Conservation (phyloP, 345 rosid genomes). For the Melaleuca alternifolia region DNA sequence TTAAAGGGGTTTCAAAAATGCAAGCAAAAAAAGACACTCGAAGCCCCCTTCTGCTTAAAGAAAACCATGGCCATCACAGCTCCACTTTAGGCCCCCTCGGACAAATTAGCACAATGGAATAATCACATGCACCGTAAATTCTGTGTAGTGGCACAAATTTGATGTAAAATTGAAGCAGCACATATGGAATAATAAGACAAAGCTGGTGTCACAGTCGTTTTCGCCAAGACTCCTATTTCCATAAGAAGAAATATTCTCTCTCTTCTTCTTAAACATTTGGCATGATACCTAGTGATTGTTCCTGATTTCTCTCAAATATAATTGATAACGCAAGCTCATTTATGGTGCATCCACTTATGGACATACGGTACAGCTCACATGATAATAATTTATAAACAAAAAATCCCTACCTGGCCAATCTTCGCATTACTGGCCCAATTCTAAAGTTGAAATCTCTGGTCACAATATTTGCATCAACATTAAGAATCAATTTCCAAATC, state of each 20-base stretch:
- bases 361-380: neutral
- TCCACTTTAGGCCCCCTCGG: neutral
- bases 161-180: neutral
- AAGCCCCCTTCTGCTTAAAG: neutral
- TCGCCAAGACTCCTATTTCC: neutral
- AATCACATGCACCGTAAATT: neutral
- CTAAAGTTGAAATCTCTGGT: neutral
- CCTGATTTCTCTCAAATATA: neutral
- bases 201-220: neutral
- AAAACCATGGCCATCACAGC: neutral
- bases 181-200: neutral
- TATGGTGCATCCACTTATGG: neutral
- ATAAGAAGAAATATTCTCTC: neutral
- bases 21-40: neutral
- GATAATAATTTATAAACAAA: neutral
- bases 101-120: neutral
- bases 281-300: neutral
- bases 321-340: neutral
- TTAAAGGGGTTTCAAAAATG: neutral
- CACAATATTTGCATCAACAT: neutral
- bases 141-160: neutral
- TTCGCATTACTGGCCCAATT: neutral
- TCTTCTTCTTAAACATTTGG: neutral
- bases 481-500: neutral
- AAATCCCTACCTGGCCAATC: neutral